phyloP scores from a whole-genome alignment of 1,284 basidiomycete genomes.

The Cyathus olla region DNA sequence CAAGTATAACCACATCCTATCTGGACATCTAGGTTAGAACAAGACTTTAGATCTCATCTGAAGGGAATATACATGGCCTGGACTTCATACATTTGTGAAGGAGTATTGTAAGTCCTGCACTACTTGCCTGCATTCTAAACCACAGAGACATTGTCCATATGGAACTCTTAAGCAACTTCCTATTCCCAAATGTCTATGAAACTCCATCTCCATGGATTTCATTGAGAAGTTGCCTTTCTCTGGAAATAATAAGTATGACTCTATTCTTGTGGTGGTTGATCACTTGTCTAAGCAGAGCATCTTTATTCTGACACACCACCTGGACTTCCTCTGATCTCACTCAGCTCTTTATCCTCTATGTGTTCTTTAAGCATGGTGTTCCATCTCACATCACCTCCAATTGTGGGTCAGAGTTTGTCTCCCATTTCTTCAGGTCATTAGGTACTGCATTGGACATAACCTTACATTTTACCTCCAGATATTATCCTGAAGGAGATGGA shows the following conservation, averaged over 20 bases:
- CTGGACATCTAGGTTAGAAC: conserved; percentile 1
- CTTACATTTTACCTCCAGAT: conserved; percentile 27
- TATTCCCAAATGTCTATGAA: conserved; percentile 1
- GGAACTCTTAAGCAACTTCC: conserved; percentile 6
- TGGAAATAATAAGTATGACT: background rate
- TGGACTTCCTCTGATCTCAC: conserved; percentile 5
- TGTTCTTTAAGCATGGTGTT: conserved; percentile 17
- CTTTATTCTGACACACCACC: conserved; percentile 6
- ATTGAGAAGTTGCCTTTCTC: conserved; percentile 6
- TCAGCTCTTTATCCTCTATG: conserved; percentile 11
- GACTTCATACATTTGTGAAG: background rate
- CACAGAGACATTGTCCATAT: conserved; percentile 2
- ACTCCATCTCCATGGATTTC: conserved; percentile 11
- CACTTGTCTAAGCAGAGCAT: conserved; percentile 6
- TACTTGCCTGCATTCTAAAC: background rate
- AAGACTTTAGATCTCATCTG: background rate
- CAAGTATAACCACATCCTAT: background rate
- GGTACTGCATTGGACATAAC: conserved; percentile 16
- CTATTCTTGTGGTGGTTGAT: conserved; percentile 9
- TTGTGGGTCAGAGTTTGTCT: conserved; percentile 17
- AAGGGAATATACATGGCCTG: background rate
- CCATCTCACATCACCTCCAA: conserved; percentile 15
- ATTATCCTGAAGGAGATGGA: conserved; percentile 56
- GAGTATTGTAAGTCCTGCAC: conserved; percentile 1
- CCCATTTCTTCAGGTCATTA: conserved; percentile 15